Conservation (phyloP, 225 moss, liverwort and hornwort genomes). For the Physcomitrium patens region DNA sequence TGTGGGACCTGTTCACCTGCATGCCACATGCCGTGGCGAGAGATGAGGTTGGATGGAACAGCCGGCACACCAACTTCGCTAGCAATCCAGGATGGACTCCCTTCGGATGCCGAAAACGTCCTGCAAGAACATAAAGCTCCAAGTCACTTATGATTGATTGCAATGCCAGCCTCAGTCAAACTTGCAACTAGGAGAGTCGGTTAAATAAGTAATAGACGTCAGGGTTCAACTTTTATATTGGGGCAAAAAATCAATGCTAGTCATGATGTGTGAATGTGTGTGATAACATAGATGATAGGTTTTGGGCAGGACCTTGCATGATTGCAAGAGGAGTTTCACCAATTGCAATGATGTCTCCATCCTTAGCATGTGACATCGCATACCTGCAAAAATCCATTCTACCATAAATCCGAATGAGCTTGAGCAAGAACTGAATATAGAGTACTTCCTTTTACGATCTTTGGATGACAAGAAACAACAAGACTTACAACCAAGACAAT, state of each 20-base stretch:
- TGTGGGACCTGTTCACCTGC: constrained; percentile 64
- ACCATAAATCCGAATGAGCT: constrained; percentile 13
- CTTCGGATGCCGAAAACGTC: constrained; percentile 91
- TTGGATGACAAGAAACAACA: not conserved
- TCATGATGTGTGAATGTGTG: not conserved
- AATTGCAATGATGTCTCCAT: constrained; percentile 89
- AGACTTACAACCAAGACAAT: not conserved
- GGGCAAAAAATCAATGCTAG: not conserved
- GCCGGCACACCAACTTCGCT: constrained; percentile 78
- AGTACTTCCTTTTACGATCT: not conserved
- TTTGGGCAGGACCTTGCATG: constrained; percentile 79
- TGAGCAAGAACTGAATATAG: constrained; percentile 13
- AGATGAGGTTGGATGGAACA: constrained; percentile 97
- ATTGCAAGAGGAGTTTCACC: constrained; percentile 98
- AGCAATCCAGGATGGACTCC: constrained; percentile 78
- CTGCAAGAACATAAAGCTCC: constrained; percentile 43
- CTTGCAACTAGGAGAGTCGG: not conserved
- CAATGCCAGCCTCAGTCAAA: not conserved
- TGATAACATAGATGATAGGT: not conserved
- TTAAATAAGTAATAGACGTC: not conserved
- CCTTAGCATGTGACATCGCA: constrained; percentile 75
- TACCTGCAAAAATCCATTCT: constrained; percentile 59
- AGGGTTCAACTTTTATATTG: not conserved
- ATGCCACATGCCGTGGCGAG: constrained; percentile 99
- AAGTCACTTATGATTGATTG: not conserved